Percentiles rank a stretch among this genome's conserved stretches.
phyloP scores from a whole-genome alignment of 768 basidiomycete species.

The Paxillus involutus region DNA sequence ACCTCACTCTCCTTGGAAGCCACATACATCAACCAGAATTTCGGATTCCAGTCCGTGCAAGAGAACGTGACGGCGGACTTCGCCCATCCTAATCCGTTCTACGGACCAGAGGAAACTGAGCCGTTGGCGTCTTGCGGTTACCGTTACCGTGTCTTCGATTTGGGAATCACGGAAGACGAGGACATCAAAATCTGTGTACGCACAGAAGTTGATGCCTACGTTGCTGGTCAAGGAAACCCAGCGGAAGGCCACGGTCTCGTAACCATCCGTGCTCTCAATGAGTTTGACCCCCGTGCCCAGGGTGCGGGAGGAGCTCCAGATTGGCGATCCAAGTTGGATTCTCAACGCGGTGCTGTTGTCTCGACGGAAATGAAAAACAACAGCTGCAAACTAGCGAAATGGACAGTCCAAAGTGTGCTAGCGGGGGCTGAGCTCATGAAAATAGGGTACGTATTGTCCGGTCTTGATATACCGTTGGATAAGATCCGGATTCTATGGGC shows the following conservation, averaged over 20 bases:
- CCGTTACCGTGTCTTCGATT: constrained; percentile 93
- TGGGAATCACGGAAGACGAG: constrained; percentile 88
- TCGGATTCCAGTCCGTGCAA: constrained; percentile 91
- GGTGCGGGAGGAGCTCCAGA: constrained; percentile 97
- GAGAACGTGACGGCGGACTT: constrained; percentile 75
- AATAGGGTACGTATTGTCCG: constrained; percentile 70
- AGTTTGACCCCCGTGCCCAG: constrained; percentile 88
- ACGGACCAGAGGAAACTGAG: constrained; percentile 89
- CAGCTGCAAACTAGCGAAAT: constrained; percentile 94
- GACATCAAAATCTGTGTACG: constrained; percentile 88
- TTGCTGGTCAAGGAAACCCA: constrained; percentile 58
- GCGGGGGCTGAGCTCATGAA: constrained; percentile 97
- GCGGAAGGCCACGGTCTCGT: constrained; percentile 74
- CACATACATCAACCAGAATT: constrained; percentile 99
- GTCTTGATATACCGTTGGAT: neutral
- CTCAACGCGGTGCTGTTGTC: constrained; percentile 95
- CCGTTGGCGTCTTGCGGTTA: constrained; percentile 96
- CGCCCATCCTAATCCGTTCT: constrained; percentile 92
- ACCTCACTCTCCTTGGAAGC: constrained; percentile 95
- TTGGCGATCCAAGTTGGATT: constrained; percentile 96
- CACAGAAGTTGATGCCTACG: constrained; percentile 94
- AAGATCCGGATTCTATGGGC: neutral
- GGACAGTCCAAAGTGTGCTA: constrained; percentile 93
- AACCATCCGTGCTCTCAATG: constrained; percentile 94
- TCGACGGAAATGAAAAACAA: constrained; percentile 99